Evolutionary conservation across 805 yeast species (phyloP), one percentile per base, ranked within the genome.

Genomic region (Pichia californica): DNA sequence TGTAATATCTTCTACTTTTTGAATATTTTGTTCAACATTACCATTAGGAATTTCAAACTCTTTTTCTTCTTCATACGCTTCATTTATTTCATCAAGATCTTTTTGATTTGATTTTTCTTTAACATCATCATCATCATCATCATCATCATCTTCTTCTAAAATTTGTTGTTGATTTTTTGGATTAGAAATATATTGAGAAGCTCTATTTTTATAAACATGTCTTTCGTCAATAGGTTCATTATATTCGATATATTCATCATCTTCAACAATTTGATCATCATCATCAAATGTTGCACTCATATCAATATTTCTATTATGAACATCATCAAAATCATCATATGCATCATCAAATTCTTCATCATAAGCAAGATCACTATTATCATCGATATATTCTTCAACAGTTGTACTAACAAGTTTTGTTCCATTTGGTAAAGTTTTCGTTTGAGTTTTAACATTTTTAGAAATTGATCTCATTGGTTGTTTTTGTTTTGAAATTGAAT

Each of bases 381-480:
- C 57, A 29, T 56, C 48, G 21, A 28, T 20, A 25, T 55, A 56
- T 31, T 50, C 58, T 30, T 46, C 50, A 16, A 48, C 45, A 9
- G 44, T 38, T 19, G 46, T 45, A 20, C 45, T 49, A 14, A 44
- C 36, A 8, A 49, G 48, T 32, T 35, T 44, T 1, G 50, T 44
- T 10, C 52, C 52, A 33, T 49, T 33, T n/a, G 50, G 31, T 25
- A 49, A 39, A 8, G 45, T 20, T 29, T 31, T 49, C 3, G 50
- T 41, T 26, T 45, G 35, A 28, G 45, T 46, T 19, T 36, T 46
- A 8, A 46, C 38, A 16, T 44, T 46, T 39, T 40, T 46, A 10
- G 36, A 18, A 11, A 39, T 40, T 18, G 43, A 35, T 21, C 38
- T 38, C n/a, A n/a, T n/a, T n/a, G n/a, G n/a, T n/a, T n/a, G n/a